Conservation (phyloP, 495 filamentous ascomycete genomes). For the Amorphotheca resinae region DNA sequence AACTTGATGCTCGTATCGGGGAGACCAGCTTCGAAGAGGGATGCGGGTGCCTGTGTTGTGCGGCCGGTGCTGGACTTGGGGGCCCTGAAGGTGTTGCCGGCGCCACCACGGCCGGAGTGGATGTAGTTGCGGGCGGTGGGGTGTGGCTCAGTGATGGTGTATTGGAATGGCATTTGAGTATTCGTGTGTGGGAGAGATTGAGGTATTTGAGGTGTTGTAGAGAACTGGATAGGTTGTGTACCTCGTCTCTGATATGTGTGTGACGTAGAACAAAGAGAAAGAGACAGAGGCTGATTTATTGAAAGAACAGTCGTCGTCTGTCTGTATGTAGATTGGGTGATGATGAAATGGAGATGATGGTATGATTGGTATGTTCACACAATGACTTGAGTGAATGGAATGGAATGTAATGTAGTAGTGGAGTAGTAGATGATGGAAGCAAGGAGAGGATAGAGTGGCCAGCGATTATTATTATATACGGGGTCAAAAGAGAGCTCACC, state of each 20-base stretch:
- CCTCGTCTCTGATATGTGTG: no score
- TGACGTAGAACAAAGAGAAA: no score
- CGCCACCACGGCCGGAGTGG: constrained; percentile 76
- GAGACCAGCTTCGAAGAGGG: constrained; percentile 26
- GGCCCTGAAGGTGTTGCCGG: constrained; percentile 71
- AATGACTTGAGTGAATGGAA: neutral
- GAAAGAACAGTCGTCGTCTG: no score
- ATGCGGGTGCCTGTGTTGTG: constrained; percentile 42
- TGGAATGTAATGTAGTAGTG: no score
- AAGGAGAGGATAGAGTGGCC: no score
- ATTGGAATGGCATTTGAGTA: constrained; percentile 24
- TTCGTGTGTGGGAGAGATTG: neutral
- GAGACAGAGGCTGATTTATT: no score
- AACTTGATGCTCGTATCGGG: constrained; percentile 41
- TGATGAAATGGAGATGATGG: neutral
- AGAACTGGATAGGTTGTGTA: neutral
- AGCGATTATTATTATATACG: no score
- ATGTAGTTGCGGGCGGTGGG: constrained; percentile 56
- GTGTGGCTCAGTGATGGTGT: constrained; percentile 70
- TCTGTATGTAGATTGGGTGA: neutral
- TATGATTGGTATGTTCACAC: neutral
- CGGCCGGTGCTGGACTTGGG: constrained; percentile 39
- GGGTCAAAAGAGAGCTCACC: no score
- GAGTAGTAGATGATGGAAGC: no score
- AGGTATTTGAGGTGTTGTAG: neutral